Evolutionary conservation across 805 yeast species (phyloP), one percentile per base, ranked within the genome.

Genomic region (Jamesozyma lodderae): DNA sequence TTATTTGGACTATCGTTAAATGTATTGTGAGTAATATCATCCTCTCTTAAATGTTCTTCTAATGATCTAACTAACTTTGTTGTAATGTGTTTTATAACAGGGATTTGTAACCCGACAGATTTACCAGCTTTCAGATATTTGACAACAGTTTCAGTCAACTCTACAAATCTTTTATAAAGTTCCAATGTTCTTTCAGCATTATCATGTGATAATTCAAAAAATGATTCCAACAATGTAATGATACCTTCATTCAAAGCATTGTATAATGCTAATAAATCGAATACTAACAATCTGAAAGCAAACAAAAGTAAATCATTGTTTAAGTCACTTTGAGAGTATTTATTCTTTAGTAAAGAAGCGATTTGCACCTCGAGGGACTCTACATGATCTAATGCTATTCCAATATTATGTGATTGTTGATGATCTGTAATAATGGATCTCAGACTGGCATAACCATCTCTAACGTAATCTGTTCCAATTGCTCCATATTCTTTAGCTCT

Each of bases 51-150:
- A 59, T 90, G 94, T 49, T 88, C 96, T 55, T 86, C 92, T 44
- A 92, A 72, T 11, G 94, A 79, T 24, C 78, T 72, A 3, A 95
- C 82, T 46, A 92, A 69, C 19, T 95, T 92, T 2, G 96, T 88
- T 17, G 96, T 96, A 1, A 97, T 97, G 62, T 92, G 98, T 57
- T 85, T 85, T 44, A 92, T 88, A 11, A 95, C 88, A 26, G 98
- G 98, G 24, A 92, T 95, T 52, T 81, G 88, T 47, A 90, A 67
- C 52, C 87, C 87, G 3, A 96, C 87, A 10, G 87, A 75, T 55
- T 92, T 90, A 4, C 97, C 98, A 13, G 81, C 77, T 51, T 94
- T 77, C 52, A 92, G 69, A 60, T 82, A 92, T 48, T 79, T 80
- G 21, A 92, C 92, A 8, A 90, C 97, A 54, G 78, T 80, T 38